Evolutionary conservation across 306 rosid species (phyloP).

Genomic region (Vigna nakashimae): DNA sequence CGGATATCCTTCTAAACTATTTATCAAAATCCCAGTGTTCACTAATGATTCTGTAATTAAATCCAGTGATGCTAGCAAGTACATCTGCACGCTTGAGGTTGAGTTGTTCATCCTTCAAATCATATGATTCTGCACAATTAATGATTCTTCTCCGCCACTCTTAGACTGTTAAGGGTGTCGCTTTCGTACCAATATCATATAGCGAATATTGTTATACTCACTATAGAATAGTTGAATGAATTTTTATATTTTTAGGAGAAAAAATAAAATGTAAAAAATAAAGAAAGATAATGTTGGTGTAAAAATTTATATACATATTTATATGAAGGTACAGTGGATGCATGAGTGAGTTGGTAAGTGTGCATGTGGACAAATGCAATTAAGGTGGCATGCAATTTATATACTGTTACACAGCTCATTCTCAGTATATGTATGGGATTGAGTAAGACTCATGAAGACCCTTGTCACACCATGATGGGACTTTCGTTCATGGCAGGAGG

Average conservation of each 20-base stretch:
- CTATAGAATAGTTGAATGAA: too few relatives aligned
- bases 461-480: background rate
- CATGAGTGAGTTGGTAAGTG: background rate
- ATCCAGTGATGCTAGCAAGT: background rate
- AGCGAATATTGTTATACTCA: too few relatives aligned
- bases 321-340: background rate
- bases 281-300: too few relatives aligned
- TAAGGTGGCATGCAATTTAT: background rate
- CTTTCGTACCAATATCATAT: constrained; percentile 1
- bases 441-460: background rate
- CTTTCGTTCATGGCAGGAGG: too few relatives aligned
- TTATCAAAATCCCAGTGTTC: constrained; percentile 30
- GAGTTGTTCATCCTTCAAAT: constrained; percentile 26
- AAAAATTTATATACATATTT: too few relatives aligned
- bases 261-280: too few relatives aligned
- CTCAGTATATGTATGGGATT: background rate
- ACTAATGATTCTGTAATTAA: background rate
- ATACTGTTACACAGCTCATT: background rate
- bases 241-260: too few relatives aligned
- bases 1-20: background rate
- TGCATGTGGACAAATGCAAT: background rate
- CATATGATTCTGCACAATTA: background rate
- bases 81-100: constrained; percentile 21
- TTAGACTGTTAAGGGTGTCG: constrained; percentile 5
- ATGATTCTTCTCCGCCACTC: background rate